phyloP scores from a whole-genome alignment of 2,329 filamentous ascomycete genomes.

The Nectriaceae sp. region DNA sequence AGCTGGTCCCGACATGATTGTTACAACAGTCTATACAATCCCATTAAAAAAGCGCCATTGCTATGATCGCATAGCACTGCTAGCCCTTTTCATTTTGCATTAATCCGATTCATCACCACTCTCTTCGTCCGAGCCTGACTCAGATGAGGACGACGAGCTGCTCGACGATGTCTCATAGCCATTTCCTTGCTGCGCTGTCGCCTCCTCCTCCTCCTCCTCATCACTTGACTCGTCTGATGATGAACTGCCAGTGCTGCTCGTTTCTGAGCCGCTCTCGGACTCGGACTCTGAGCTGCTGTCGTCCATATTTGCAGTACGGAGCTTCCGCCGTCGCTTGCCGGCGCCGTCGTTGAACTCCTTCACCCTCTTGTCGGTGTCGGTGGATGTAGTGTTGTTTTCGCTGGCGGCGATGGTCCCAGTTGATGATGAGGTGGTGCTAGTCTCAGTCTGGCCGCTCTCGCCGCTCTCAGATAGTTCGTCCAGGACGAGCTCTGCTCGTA shows the following conservation, averaged over 20 bases:
- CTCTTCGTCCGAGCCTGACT: conserved; percentile 34
- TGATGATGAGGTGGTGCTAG: conserved; percentile 33
- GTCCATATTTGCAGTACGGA: conserved; percentile 45
- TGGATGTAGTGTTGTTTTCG: conserved; percentile 20
- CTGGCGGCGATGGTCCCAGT: conserved; percentile 30
- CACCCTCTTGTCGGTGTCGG: conserved; percentile 39
- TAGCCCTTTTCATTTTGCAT: neutral
- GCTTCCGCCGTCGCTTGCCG: conserved; percentile 54
- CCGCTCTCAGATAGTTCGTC: conserved; percentile 55
- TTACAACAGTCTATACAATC: conserved; percentile 26
- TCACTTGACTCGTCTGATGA: conserved; percentile 39
- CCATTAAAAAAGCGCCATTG: conserved; percentile 10
- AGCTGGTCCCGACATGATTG: conserved; percentile 17
- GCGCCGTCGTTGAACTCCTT: conserved; percentile 48
- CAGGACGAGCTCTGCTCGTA: conserved; percentile 61
- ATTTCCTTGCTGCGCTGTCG: conserved; percentile 22
- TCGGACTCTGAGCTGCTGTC: conserved; percentile 40
- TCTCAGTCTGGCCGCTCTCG: conserved; percentile 45
- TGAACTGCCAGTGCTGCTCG: conserved; percentile 39
- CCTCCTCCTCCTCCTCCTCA: conserved; percentile 32
- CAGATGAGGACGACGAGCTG: conserved; percentile 39
- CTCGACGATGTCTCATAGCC: conserved; percentile 38
- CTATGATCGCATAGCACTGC: conserved; percentile 3
- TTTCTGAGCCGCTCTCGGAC: conserved; percentile 35
- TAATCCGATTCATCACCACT: conserved; percentile 22